A percentile compares a stretch with the other conserved stretches of the same genome.
phyloP scores from a whole-genome alignment of 345 rosid genomes.

The Arabidopsis suecica region DNA sequence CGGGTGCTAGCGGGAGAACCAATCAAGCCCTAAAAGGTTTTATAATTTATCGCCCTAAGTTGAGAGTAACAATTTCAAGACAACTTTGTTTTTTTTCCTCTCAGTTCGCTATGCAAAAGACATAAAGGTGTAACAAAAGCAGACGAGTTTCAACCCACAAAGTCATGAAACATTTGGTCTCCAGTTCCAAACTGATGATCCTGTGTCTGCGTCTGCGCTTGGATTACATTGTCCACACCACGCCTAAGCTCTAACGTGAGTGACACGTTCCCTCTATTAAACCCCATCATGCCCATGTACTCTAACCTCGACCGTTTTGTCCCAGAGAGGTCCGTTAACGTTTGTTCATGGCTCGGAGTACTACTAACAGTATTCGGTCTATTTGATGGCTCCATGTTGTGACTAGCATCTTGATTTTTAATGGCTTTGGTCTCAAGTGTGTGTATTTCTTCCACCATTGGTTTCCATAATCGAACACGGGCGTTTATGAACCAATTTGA shows the following conservation, averaged over 20 bases:
- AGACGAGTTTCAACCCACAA: neutral
- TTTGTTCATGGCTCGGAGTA: neutral
- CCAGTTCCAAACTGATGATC: constrained; percentile 11
- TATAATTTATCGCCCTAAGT: too few relatives aligned
- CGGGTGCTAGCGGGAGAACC: too few relatives aligned
- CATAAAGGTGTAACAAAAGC: neutral
- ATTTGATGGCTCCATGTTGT: constrained; percentile 7
- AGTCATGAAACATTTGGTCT: constrained; percentile 8
- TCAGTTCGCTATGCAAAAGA: neutral
- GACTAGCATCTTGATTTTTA: neutral
- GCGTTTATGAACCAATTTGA: constrained; percentile 21
- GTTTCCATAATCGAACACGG: constrained; percentile 12
- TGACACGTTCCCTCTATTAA: constrained; percentile 7
- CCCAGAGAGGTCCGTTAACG: neutral
- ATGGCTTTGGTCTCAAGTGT: constrained; percentile 7
- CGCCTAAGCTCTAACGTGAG: constrained; percentile 7
- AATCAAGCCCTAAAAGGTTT: too few relatives aligned
- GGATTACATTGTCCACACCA: neutral
- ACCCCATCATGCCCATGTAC: neutral
- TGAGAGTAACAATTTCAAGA: neutral
- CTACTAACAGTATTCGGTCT: neutral
- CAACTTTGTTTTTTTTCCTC: neutral
- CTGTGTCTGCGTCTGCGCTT: neutral
- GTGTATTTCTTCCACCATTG: constrained; percentile 10
- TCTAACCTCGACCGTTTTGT: neutral